phyloP scores from a whole-genome alignment of 805 yeast species.

The Ogataea trehalophila region DNA sequence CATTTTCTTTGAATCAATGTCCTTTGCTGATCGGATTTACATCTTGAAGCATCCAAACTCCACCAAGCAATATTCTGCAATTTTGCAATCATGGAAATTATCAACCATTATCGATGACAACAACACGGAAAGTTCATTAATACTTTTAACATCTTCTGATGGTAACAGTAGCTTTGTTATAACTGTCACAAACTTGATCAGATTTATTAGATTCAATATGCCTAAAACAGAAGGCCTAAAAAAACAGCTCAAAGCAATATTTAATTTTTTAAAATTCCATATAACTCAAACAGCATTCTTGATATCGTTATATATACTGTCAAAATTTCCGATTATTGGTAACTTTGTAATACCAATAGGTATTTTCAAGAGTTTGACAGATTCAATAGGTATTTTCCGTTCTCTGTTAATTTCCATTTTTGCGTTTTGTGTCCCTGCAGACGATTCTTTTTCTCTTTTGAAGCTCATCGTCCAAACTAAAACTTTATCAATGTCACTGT shows the following conservation, averaged over 20 bases:
- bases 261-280: slow-evolving; percentile 25
- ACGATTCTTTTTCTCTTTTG: slow-evolving; percentile 33
- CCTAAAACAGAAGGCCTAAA: no score
- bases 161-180: no score
- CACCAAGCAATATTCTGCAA: slow-evolving; percentile 11
- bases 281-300: slow-evolving; percentile 25
- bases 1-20: slow-evolving; percentile 34
- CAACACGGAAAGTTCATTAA: no score
- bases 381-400: slow-evolving; percentile 41
- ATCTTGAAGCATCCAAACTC: slow-evolving; percentile 37
- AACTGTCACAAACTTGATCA: no score
- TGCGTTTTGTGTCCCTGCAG: slow-evolving; percentile 32
- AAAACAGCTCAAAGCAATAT: no score
- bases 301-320: slow-evolving; percentile 29
- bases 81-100: slow-evolving; percentile 1
- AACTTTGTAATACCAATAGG: slow-evolving; percentile 36
- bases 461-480: slow-evolving; percentile 44
- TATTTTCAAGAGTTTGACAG: slow-evolving; percentile 40
- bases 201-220: no score
- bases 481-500: slow-evolving; percentile 40
- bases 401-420: slow-evolving; percentile 35
- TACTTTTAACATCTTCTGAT: no score
- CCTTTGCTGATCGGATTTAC: slow-evolving; percentile 35
- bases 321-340: slow-evolving; percentile 38
- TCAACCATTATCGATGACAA: no score